Conservation (phyloP, 2,329 filamentous ascomycete species). For the Epichloe gansuensis region DNA sequence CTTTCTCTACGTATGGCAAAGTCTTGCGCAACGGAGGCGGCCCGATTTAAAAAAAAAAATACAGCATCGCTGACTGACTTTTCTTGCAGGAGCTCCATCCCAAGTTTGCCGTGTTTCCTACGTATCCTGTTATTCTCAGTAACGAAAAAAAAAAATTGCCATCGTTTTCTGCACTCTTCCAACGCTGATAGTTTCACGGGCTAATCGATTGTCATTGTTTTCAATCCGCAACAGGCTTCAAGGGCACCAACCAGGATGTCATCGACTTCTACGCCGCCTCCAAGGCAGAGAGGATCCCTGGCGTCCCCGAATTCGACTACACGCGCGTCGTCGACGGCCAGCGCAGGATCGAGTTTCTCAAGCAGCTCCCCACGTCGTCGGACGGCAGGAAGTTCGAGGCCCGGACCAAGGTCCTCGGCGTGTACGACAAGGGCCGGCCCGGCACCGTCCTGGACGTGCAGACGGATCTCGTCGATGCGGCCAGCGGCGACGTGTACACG, state of each 20-base stretch:
- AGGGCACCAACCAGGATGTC: conserved; percentile 61
- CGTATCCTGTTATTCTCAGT: conserved; percentile 73
- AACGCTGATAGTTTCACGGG: too few species aligned
- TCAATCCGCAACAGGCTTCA: conserved; percentile 45
- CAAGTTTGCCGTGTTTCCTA: conserved; percentile 77
- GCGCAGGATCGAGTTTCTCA: conserved; percentile 64
- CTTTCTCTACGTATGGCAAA: conserved; percentile 61
- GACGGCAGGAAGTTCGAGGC: conserved; percentile 63
- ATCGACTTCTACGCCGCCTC: conserved; percentile 72
- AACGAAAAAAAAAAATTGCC: conserved; percentile 19
- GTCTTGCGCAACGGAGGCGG: background rate
- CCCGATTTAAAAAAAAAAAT: background rate
- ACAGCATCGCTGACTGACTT: background rate
- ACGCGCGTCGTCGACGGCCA: conserved; percentile 71
- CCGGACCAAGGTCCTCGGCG: conserved; percentile 64
- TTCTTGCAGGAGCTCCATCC: conserved; percentile 64
- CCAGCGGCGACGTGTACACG: conserved; percentile 56
- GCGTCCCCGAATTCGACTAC: conserved; percentile 63
- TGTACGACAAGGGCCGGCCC: conserved; percentile 81
- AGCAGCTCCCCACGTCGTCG: conserved; percentile 59
- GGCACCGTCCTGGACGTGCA: conserved; percentile 74
- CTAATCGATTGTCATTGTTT: too few species aligned
- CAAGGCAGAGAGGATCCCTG: conserved; percentile 53
- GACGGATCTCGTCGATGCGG: conserved; percentile 59
- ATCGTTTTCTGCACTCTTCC: background rate